Percentiles rank a stretch among this genome's conserved stretches.
Conservation (phyloP, 2,329 filamentous ascomycete species). For the Colletotrichum neosansevieriae region DNA sequence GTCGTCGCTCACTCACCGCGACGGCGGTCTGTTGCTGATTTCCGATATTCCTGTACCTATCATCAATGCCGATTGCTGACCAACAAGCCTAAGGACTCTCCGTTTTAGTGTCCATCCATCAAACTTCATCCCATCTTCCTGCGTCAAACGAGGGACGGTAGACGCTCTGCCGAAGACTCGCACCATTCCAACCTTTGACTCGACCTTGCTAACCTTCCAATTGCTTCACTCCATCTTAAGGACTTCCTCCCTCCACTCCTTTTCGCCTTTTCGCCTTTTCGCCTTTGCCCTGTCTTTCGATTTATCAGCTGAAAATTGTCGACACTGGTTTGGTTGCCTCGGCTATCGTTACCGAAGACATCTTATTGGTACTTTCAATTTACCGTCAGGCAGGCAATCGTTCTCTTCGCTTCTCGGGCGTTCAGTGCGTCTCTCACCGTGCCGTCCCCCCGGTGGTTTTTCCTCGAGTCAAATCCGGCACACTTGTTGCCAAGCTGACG, state of each 20-base stretch:
- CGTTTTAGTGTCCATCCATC: conserved; percentile 3
- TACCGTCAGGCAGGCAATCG: neutral
- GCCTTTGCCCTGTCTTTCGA: conserved; percentile 26
- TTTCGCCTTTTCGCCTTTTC: conserved; percentile 13
- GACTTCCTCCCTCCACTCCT: neutral
- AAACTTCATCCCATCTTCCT: conserved; percentile 31
- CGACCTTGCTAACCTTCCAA: neutral
- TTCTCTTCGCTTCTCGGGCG: neutral
- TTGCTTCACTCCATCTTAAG: too few relatives aligned
- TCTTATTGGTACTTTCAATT: neutral
- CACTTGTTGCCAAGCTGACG: conserved; percentile 10
- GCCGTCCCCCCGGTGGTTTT: neutral
- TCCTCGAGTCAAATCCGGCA: conserved; percentile 3
- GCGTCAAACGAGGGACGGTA: conserved; percentile 18
- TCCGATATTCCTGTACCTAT: neutral
- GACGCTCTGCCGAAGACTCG: conserved; percentile 20
- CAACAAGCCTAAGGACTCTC: neutral
- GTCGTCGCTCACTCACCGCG: neutral
- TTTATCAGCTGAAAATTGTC: conserved; percentile 33
- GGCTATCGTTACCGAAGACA: neutral
- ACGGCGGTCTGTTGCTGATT: neutral
- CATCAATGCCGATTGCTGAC: neutral
- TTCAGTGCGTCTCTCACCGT: neutral
- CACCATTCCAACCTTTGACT: conserved; percentile 10
- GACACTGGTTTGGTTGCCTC: neutral